Evolutionary conservation across 805 yeast species (phyloP).

Genomic region (Barnettozyma vustinii): DNA sequence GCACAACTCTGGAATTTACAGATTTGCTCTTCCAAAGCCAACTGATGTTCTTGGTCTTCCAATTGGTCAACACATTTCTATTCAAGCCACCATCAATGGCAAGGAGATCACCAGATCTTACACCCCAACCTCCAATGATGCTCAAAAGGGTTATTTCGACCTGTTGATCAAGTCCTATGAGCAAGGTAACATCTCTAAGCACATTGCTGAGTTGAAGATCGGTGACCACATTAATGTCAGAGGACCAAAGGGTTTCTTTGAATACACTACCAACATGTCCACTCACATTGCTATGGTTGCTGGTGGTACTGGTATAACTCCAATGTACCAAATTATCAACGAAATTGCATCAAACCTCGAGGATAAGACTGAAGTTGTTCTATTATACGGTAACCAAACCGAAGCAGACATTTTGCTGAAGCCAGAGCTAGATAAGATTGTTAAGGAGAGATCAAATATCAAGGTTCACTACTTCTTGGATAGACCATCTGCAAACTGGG

Average conservation of each 20-base stretch:
- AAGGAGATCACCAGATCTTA: conserved; percentile 82
- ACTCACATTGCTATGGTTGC: conserved; percentile 82
- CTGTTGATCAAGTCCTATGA: conserved; percentile 82
- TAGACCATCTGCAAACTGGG: conserved; percentile 64
- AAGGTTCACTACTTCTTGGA: conserved; percentile 71
- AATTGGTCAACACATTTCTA: conserved; percentile 88
- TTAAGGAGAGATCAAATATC: conserved; percentile 50
- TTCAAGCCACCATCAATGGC: conserved; percentile 69
- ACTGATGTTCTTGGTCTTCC: conserved; percentile 81
- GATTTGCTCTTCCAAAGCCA: conserved; percentile 75
- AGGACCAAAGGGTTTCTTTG: conserved; percentile 90
- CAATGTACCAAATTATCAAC: conserved; percentile 89
- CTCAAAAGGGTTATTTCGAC: conserved; percentile 76
- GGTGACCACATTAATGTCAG: conserved; percentile 76
- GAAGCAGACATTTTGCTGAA: conserved; percentile 77
- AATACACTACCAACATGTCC: conserved; percentile 75
- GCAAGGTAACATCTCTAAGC: conserved; percentile 75
- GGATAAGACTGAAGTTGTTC: conserved; percentile 69
- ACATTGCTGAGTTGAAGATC: conserved; percentile 62
- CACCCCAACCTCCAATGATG: conserved; percentile 84
- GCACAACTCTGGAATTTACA: conserved; percentile 78
- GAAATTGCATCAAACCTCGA: conserved; percentile 71
- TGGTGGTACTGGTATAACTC: conserved; percentile 96
- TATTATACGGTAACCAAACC: conserved; percentile 77
- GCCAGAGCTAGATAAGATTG: conserved; percentile 70